Conservation (phyloP, 805 yeast genomes). For the Kodamaea jinghongensis region DNA sequence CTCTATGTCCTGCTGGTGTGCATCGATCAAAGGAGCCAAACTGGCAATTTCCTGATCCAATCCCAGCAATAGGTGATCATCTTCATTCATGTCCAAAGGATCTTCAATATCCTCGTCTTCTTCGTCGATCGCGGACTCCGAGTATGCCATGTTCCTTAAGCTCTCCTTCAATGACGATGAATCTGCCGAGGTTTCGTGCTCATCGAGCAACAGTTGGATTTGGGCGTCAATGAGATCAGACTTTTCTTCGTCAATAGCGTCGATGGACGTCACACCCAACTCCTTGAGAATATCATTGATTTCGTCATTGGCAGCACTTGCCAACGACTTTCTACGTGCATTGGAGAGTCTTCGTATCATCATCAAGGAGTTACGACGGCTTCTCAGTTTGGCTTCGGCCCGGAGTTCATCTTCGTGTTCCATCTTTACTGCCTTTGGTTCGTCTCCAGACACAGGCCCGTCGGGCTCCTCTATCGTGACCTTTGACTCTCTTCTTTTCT, state of each 20-base stretch:
- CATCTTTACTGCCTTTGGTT: neutral
- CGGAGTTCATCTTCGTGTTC: conserved; percentile 3
- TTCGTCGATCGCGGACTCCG: conserved; percentile 27
- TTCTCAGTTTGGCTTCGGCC: conserved; percentile 2
- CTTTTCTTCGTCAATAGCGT: conserved; percentile 28
- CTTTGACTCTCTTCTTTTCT: conserved; percentile 5
- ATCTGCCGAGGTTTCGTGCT: conserved; percentile 16
- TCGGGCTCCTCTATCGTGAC: conserved; percentile 6
- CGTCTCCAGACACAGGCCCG: neutral
- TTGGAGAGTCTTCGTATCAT: conserved; percentile 32
- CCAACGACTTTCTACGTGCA: conserved; percentile 37
- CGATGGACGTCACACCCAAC: conserved; percentile 31
- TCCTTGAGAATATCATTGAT: conserved; percentile 35
- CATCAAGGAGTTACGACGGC: conserved; percentile 13
- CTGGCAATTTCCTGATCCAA: conserved; percentile 42
- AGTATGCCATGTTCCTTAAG: conserved; percentile 16
- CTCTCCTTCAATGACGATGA: conserved; percentile 15
- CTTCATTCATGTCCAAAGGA: conserved; percentile 12
- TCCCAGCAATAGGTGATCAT: conserved; percentile 16
- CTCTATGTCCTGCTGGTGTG: conserved; percentile 29
- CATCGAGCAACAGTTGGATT: conserved; percentile 29
- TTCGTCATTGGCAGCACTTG: conserved; percentile 39
- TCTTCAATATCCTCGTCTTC: conserved; percentile 41
- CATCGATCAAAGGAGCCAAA: conserved; percentile 38
- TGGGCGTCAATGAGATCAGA: conserved; percentile 31